phyloP scores from a whole-genome alignment of 2,329 filamentous ascomycete species.

The Davidsoniella australis region DNA sequence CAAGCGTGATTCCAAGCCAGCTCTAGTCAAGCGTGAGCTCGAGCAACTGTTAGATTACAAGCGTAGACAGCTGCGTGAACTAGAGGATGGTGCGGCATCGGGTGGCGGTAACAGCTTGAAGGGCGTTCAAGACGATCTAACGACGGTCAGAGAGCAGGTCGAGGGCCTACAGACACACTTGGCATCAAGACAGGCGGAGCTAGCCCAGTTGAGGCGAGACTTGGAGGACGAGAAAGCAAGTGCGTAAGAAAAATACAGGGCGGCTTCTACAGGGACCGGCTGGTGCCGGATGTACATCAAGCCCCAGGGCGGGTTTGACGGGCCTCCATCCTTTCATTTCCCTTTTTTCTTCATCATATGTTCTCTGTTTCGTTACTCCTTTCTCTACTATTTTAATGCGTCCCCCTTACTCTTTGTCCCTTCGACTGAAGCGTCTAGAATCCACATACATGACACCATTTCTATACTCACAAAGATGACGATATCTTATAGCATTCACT shows the following conservation, averaged over 20 bases:
- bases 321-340: too few species aligned
- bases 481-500: too few species aligned
- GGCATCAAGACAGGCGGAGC: slow-evolving; percentile 52
- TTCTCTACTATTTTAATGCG: too few species aligned
- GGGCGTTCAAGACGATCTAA: slow-evolving; percentile 67
- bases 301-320: too few species aligned
- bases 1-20: slow-evolving; percentile 64
- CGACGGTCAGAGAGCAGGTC: slow-evolving; percentile 84
- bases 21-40: slow-evolving; percentile 82
- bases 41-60: slow-evolving; percentile 95
- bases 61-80: slow-evolving; percentile 55
- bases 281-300: too few species aligned
- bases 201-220: slow-evolving; percentile 62
- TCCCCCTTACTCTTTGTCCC: too few species aligned
- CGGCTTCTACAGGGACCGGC: too few species aligned
- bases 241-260: slow-evolving; percentile 18
- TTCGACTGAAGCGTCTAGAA: too few species aligned
- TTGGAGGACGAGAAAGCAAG: slow-evolving; percentile 70
- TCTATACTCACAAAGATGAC: too few species aligned
- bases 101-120: slow-evolving; percentile 49
- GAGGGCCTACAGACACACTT: slow-evolving; percentile 78
- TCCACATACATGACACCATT: too few species aligned
- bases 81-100: slow-evolving; percentile 55
- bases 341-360: too few species aligned
- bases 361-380: too few species aligned